Percentiles rank a stretch among this genome's conserved stretches.
Evolutionary conservation across 345 rosid genomes (phyloP).

Genomic region (Citrus unshiu): DNA sequence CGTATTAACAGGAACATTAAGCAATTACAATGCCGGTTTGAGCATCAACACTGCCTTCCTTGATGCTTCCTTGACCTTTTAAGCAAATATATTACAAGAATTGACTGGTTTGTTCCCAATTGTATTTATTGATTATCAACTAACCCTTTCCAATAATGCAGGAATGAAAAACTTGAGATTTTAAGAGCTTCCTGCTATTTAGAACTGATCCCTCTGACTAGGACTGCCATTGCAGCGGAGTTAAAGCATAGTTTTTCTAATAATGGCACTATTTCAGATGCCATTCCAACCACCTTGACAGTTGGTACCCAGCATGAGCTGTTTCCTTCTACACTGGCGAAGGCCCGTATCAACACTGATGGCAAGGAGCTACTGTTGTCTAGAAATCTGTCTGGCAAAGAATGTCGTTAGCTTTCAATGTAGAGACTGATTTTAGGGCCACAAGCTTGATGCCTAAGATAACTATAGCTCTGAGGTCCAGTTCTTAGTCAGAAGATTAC

Average conservation of each 20-base stretch:
- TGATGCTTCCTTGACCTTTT: constrained; percentile 45
- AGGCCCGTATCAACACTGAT: constrained; percentile 39
- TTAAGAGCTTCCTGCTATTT: constrained; percentile 33
- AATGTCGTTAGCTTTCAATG: constrained; percentile 30
- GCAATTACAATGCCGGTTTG: constrained; percentile 35
- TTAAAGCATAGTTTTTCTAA: constrained; percentile 29
- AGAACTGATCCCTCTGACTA: constrained; percentile 29
- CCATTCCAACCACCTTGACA: constrained; percentile 19
- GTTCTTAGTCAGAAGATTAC: background rate
- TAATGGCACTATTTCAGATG: background rate
- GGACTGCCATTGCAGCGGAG: constrained; percentile 51
- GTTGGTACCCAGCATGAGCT: constrained; percentile 41
- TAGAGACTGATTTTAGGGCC: constrained; percentile 35
- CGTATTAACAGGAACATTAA: constrained; percentile 13
- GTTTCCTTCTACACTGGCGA: constrained; percentile 36
- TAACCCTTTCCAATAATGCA: constrained; percentile 21
- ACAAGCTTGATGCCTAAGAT: constrained; percentile 31
- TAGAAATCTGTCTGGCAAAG: constrained; percentile 32
- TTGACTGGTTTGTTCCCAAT: background rate
- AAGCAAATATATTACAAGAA: constrained; percentile 15
- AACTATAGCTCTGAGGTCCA: constrained; percentile 28
- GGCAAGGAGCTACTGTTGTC: constrained; percentile 34
- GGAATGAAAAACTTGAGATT: constrained; percentile 37
- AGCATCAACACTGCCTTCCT: constrained; percentile 35
- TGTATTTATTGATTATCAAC: background rate